Base-by-base conservation (phyloP, 257 asterid genomes). In the Solanum rostratum region DNA sequence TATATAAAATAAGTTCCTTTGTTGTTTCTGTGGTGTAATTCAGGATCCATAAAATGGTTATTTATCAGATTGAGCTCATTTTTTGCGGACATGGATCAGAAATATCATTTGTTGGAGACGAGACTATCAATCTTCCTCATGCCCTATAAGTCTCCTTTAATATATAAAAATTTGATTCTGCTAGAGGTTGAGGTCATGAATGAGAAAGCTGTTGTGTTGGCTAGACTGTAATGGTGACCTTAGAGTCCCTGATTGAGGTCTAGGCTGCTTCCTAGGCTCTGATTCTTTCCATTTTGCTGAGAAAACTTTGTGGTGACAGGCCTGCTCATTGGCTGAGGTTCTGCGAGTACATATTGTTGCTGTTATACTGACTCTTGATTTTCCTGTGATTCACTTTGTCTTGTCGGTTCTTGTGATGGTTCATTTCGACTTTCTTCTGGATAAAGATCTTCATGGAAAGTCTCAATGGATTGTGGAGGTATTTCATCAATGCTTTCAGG, bases 61-160 rank as follows among this genome's bases (percentile, higher is more conserved):
- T 82, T 83, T 43, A 86, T 86, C 30, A 53, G 11, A 83, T 85
- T 63, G 71, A 63, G 39, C 39, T 54, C 12, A 14, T 62, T 24
- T 76, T 29, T 74, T 82, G 92, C 95, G 94, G 97, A 92, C 92
- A 95, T 33, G 98, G 95, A 29, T 92, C 95, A 5, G 98, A 93
- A 80, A 95, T 92, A 88, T 88, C 89, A 33, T 83, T 91, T 33
- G 43, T 83, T 30, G 91, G 85, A 37, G 95, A 92, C 57, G 93
- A 91, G 84, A 60, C 57, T 60, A 70, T 87, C 79, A 86, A 92
- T 87, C 97, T 95, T 76, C 99, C 95, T 27, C 97, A 89, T 83
- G 92, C 92, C 45, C n/a, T n/a, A 69, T 94, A 90, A 81, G 43
- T 10, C 68, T 13, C 69, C 45, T 87, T 46, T 50, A 4, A 85